Percentiles rank a stretch among this genome's conserved stretches.
phyloP scores from a whole-genome alignment of 1,139 yeast species.

The Yamadazyma trypodendri region DNA sequence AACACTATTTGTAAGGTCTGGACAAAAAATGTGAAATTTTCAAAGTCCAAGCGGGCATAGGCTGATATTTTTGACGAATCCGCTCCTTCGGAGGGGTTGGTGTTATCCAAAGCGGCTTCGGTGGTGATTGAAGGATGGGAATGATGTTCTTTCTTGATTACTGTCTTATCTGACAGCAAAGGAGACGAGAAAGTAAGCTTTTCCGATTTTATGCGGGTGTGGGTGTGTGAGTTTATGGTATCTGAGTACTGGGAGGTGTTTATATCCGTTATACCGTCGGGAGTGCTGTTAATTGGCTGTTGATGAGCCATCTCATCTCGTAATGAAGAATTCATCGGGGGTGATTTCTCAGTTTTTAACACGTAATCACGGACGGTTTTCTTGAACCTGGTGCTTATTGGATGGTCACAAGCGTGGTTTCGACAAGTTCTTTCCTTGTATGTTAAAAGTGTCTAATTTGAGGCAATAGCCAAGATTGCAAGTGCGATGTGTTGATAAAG shows the following conservation, averaged over 20 bases:
- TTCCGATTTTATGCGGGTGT: neutral
- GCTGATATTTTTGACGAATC: constrained; percentile 69
- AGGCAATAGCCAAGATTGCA: neutral
- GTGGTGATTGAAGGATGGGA: constrained; percentile 17
- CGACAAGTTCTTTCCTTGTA: no score
- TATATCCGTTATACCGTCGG: neutral
- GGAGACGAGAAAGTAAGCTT: constrained; percentile 1
- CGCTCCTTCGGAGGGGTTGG: constrained; percentile 19
- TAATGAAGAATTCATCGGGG: constrained; percentile 14
- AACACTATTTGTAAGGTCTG: constrained; percentile 91
- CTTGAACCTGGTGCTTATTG: no score
- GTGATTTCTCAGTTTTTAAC: no score
- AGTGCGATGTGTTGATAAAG: constrained; percentile 3
- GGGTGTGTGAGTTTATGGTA: neutral
- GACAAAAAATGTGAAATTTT: constrained; percentile 87
- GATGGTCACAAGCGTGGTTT: no score
- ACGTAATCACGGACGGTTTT: no score
- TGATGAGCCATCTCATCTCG: constrained; percentile 18
- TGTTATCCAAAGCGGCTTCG: constrained; percentile 22
- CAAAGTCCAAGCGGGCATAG: constrained; percentile 91
- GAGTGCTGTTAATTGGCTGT: neutral
- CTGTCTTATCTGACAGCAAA: neutral
- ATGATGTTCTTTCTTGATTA: neutral
- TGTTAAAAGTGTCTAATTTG: neutral
- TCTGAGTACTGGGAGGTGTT: neutral